Base-by-base conservation (phyloP, 164 flowering plant species). In the Nymphaea colorata region DNA sequence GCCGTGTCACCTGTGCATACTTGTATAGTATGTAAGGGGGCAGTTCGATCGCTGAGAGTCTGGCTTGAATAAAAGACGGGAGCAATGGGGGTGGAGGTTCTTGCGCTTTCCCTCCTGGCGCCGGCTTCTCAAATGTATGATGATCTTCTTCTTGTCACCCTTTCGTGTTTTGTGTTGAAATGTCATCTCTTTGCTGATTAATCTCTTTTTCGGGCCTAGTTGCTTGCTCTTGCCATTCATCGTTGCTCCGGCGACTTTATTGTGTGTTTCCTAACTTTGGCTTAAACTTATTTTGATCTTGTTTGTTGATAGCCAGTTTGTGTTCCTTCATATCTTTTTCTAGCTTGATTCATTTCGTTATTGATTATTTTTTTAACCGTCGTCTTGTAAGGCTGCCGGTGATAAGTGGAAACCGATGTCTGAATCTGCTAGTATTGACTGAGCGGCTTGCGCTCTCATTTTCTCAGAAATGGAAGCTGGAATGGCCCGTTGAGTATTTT, bases 41-140 rank as follows among this genome's bases (percentile, higher is more conserved):
- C n/a, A n/a, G n/a, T n/a, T n/a, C 55, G 55, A 51, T 51, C 55
- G 7, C 12, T 14, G 55, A 3, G n/a, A n/a, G n/a, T n/a, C n/a
- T 51, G 12, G 55, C 12, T 51, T 51, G 55, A 51, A 51, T 8
- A 51, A 8, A 3, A 51, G 12, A 7, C 55, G 55, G 7, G 6
- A 2, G 55, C 6, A 42, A 72, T 72, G 75, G 75, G 71, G 42
- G 68, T 72, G 16, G 75, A 72, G 61, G 68, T 72, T 44, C 71
- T 68, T 5, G 64, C 75, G 59, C 71, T 72, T 47, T 59, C 71
- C 15, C 71, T 72, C 17, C 65, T 71, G 4, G 68, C 75, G n/a
- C 71, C 75, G 6, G 64, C 75, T 11, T 68, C 71, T 4, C 75
- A n/a, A 72, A 41, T 72, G 75, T 72, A 60, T 64, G 62, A n/a